These are phyloP conservation scores for Mercurialis annua DNA, from an alignment of 345 rosid species.

Conservation along the genomic window DNA sequence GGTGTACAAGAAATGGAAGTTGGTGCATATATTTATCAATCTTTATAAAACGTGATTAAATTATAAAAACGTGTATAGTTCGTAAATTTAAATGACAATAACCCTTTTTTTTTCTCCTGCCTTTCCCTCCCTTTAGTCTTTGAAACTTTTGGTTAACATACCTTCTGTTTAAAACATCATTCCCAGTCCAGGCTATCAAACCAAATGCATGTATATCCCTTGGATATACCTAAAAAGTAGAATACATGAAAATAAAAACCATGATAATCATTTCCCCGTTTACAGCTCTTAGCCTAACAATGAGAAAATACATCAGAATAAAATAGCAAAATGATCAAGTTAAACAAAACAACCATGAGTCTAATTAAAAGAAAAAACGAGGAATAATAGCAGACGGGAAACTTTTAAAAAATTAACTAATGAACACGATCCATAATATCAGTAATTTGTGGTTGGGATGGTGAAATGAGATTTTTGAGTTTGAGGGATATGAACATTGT, in stretches of 20 bases:
- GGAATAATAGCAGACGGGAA: not conserved
- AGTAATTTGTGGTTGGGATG: too few relatives aligned
- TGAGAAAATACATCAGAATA: not conserved
- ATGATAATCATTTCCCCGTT: not conserved
- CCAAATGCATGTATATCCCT: constrained; percentile 85
- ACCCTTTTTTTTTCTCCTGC: not conserved
- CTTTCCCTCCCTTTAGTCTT: too few relatives aligned
- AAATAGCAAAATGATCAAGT: not conserved
- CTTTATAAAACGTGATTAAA: too few relatives aligned
- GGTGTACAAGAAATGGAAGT: too few relatives aligned
- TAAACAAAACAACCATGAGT: not conserved
- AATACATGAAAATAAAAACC: not conserved
- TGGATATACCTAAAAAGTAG: constrained; percentile 66
- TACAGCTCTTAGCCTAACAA: not conserved
- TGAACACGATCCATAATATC: too few relatives aligned
- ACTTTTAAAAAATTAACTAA: not conserved
- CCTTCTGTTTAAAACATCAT: constrained; percentile 91
- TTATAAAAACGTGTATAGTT: too few relatives aligned
- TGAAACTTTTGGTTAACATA: too few relatives aligned
- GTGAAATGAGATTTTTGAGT: not conserved
- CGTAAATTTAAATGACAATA: too few relatives aligned
- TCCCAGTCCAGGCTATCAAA: constrained; percentile 93
- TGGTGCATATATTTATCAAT: too few relatives aligned
- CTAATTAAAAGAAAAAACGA: not conserved
- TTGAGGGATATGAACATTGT: not conserved